Evolutionary conservation across 2,329 filamentous ascomycete species (phyloP).

Genomic region (Ilyonectria mors-panacis): DNA sequence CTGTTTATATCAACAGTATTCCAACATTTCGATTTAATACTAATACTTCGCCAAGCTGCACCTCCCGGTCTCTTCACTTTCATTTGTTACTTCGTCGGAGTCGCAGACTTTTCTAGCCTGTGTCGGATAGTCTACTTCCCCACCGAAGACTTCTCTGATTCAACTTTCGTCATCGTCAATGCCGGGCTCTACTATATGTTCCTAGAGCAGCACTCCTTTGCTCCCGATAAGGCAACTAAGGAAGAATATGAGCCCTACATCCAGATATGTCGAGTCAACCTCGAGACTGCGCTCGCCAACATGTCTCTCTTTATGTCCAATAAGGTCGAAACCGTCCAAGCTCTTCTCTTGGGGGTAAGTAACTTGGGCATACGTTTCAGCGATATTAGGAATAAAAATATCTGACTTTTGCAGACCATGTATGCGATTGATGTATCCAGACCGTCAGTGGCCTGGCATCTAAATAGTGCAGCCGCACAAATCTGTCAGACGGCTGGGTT

Average conservation of each 20-base stretch:
- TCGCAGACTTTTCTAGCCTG: conserved; percentile 65
- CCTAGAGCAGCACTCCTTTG: conserved; percentile 60
- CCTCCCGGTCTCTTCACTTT: conserved; percentile 66
- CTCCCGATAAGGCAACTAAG: conserved; percentile 50
- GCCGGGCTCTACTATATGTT: conserved; percentile 66
- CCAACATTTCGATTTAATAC: neutral
- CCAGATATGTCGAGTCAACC: conserved; percentile 61
- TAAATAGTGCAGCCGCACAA: conserved; percentile 71
- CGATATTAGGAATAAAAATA: neutral
- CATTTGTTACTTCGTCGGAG: conserved; percentile 64
- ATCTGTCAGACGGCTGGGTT: conserved; percentile 75
- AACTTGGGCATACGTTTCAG: neutral
- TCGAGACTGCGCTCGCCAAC: conserved; percentile 65
- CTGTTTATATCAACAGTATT: neutral
- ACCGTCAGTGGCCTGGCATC: conserved; percentile 75
- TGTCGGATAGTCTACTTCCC: conserved; percentile 67
- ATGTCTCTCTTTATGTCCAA: conserved; percentile 71
- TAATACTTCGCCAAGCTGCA: conserved; percentile 51
- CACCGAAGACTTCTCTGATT: conserved; percentile 65
- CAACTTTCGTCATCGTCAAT: conserved; percentile 66
- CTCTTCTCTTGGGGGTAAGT: conserved; percentile 71
- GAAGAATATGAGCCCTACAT: conserved; percentile 57
- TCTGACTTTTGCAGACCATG: conserved; percentile 61
- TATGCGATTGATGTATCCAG: conserved; percentile 75
- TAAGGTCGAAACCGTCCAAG: conserved; percentile 68